Conservation (phyloP, 2,329 filamentous ascomycete species). For the Fusarium nurragi region DNA sequence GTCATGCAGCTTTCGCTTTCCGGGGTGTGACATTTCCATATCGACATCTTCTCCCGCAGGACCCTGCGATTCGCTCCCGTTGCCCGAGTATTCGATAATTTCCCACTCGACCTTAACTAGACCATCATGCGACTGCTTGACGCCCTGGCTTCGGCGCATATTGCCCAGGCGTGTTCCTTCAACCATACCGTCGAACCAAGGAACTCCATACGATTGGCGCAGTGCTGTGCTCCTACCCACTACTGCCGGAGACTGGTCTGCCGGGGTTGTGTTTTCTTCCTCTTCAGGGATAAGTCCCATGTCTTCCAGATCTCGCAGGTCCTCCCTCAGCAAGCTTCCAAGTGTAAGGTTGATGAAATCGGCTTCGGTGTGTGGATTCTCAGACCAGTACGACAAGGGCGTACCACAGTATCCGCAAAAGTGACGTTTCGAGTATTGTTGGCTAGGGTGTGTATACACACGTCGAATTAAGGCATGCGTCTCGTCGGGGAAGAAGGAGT, state of each 20-base stretch:
- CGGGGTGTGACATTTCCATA: slow-evolving; percentile 48
- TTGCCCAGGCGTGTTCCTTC: slow-evolving; percentile 77
- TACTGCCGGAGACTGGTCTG: not conserved
- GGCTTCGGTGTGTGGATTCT: slow-evolving; percentile 74
- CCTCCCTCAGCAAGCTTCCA: slow-evolving; percentile 77
- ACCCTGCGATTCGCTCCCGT: slow-evolving; percentile 43
- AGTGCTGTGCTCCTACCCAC: slow-evolving; percentile 47
- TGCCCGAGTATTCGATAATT: slow-evolving; percentile 76
- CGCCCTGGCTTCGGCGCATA: slow-evolving; percentile 69
- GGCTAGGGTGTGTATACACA: slow-evolving; percentile 69
- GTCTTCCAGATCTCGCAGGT: slow-evolving; percentile 77
- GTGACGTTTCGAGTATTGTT: slow-evolving; percentile 71
- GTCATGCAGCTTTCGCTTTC: slow-evolving; percentile 64
- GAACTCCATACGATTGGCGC: slow-evolving; percentile 73
- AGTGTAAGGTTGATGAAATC: slow-evolving; percentile 84
- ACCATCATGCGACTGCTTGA: slow-evolving; percentile 66
- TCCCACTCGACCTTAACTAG: slow-evolving; percentile 81
- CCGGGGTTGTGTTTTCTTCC: slow-evolving; percentile 41
- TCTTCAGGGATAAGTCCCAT: slow-evolving; percentile 73
- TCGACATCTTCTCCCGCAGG: slow-evolving; percentile 49
- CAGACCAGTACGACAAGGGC: slow-evolving; percentile 84
- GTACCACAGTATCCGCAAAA: slow-evolving; percentile 96
- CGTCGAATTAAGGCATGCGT: slow-evolving; percentile 72
- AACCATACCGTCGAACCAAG: slow-evolving; percentile 87
- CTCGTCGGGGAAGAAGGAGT: slow-evolving; percentile 82